These are phyloP conservation scores for Epichloe typhina DNA, from an alignment of 2,329 filamentous ascomycete genomes.

Conservation along the genomic window DNA sequence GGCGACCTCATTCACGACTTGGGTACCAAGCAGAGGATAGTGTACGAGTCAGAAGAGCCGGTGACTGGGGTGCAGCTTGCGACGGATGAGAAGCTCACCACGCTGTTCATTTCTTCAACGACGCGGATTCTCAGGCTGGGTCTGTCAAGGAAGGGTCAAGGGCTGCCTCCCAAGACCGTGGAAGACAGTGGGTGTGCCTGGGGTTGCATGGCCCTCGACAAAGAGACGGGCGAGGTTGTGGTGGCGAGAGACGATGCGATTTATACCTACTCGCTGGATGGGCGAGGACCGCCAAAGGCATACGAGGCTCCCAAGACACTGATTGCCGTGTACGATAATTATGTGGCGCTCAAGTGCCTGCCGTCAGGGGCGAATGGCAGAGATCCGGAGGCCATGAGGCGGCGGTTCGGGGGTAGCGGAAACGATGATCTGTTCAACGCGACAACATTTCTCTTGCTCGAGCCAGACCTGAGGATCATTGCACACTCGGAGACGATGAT, in stretches of 20 bases:
- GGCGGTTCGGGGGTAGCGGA: slow-evolving; percentile 60
- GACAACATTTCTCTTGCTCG: slow-evolving; percentile 80
- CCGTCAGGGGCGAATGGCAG: slow-evolving; percentile 41
- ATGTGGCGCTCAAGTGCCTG: slow-evolving; percentile 76
- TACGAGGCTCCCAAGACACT: slow-evolving; percentile 85
- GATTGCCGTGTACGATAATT: slow-evolving; percentile 68
- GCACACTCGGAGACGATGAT: slow-evolving; percentile 79
- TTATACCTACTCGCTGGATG: slow-evolving; percentile 80
- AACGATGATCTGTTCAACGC: slow-evolving; percentile 69
- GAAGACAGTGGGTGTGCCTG: slow-evolving; percentile 84
- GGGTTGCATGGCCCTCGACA: slow-evolving; percentile 89
- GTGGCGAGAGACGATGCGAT: slow-evolving; percentile 93
- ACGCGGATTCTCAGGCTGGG: slow-evolving; percentile 74
- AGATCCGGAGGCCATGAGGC: slow-evolving; percentile 46
- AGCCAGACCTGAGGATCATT: slow-evolving; percentile 80
- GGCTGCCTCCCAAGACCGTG: slow-evolving; percentile 73
- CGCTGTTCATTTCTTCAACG: slow-evolving; percentile 85
- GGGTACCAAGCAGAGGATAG: slow-evolving; percentile 83
- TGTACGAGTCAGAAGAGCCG: slow-evolving; percentile 94
- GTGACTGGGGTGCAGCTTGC: slow-evolving; percentile 80
- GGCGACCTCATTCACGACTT: slow-evolving; percentile 93
- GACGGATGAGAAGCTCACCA: slow-evolving; percentile 49
- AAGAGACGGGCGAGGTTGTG: slow-evolving; percentile 67
- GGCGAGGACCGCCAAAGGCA: slow-evolving; percentile 74
- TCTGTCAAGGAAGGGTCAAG: slow-evolving; percentile 79